Conservation (phyloP, 2,329 filamentous ascomycete species). For the Calonectria pseudoturangicola region DNA sequence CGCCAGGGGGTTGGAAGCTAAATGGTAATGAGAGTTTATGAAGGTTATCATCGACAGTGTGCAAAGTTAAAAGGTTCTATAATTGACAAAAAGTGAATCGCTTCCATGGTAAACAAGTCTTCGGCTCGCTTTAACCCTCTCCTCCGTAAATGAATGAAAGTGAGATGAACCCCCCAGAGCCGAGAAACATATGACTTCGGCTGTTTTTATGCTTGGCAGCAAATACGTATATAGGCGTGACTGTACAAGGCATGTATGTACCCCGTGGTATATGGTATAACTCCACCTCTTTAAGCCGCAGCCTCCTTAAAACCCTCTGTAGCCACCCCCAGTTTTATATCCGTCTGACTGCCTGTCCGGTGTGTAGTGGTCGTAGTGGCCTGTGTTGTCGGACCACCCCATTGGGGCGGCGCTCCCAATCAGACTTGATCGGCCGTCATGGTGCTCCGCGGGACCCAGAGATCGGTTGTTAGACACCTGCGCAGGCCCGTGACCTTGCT, state of each 20-base stretch:
- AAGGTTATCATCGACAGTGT: conserved; percentile 52
- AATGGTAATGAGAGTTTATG: conserved; percentile 45
- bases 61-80: conserved; percentile 56
- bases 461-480: conserved; percentile 57
- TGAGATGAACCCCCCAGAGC: conserved; percentile 36
- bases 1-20: no score
- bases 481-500: conserved; percentile 48
- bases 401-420: conserved; percentile 64
- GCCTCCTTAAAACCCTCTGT: conserved; percentile 51
- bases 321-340: conserved; percentile 51
- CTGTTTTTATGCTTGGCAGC: conserved; percentile 28
- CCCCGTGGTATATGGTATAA: conserved; percentile 23
- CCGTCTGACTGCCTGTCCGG: conserved; percentile 48
- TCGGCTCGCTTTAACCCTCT: conserved; percentile 45
- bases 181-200: conserved; percentile 13
- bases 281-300: conserved; percentile 40
- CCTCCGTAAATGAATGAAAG: conserved; percentile 44
- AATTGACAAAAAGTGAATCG: conserved; percentile 55
- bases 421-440: conserved; percentile 62
- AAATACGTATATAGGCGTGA: conserved; percentile 41
- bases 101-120: conserved; percentile 56
- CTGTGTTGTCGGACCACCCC: conserved; percentile 51
- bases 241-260: conserved; percentile 39
- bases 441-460: conserved; percentile 60
- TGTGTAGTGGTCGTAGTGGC: conserved; percentile 46